phyloP scores from a whole-genome alignment of 1,284 basidiomycete genomes.

The Pisolithus thermaeus region DNA sequence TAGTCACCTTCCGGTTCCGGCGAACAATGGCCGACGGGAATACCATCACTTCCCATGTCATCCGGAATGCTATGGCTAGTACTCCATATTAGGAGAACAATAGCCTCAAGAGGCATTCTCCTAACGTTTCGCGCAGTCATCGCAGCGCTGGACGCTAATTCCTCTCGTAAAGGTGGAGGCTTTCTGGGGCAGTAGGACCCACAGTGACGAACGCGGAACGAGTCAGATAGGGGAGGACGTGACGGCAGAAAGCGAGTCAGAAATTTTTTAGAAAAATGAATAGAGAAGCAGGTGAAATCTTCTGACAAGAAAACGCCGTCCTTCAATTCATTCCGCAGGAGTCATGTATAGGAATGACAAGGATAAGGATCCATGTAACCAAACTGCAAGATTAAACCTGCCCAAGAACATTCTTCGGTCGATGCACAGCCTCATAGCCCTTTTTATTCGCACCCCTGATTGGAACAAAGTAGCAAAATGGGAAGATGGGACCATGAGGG shows the following conservation, averaged over 20 bases:
- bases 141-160: constrained; percentile 9
- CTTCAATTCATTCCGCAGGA: not conserved
- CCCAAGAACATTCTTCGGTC: too few species aligned
- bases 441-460: not conserved
- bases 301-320: not conserved
- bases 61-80: not conserved
- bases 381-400: too few species aligned
- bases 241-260: not conserved
- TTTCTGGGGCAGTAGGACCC: not conserved
- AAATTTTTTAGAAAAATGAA: not conserved
- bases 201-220: not conserved
- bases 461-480: not conserved
- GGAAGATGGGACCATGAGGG: not conserved
- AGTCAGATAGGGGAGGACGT: not conserved
- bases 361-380: not conserved
- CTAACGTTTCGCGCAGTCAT: constrained; percentile 2
- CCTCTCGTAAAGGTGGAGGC: not conserved
- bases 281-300: not conserved
- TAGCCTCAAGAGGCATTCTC: constrained; percentile 13
- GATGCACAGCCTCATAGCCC: not conserved
- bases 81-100: constrained; percentile 20
- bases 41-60: constrained; percentile 11
- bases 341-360: not conserved
- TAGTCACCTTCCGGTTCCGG: constrained; percentile 6
- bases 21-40: constrained; percentile 15